Percentiles rank a stretch among this genome's conserved stretches.
Conservation (phyloP, 192 early-diverging fungal genomes). For the Backusella sp. region DNA sequence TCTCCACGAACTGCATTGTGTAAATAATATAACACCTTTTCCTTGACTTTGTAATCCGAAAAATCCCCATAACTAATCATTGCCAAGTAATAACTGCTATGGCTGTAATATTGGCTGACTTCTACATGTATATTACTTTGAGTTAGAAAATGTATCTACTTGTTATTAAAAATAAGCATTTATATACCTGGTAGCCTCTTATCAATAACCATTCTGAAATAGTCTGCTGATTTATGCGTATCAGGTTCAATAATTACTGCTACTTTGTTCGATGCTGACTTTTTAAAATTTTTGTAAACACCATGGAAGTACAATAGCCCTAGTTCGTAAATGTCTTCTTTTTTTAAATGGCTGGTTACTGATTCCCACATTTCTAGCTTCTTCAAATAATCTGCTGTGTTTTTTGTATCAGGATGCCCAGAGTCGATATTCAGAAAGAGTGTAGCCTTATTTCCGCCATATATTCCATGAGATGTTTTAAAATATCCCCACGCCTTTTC, state of each 20-base stretch:
- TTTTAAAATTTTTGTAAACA: neutral
- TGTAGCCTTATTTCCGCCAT: no score
- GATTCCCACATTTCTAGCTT: neutral
- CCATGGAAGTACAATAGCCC: neutral
- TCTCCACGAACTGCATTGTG: neutral
- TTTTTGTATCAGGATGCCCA: no score
- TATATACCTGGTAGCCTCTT: neutral
- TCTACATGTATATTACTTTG: neutral
- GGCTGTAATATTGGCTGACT: neutral
- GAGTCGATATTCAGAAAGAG: neutral
- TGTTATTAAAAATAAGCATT: neutral
- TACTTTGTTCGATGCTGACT: neutral
- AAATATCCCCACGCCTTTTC: neutral
- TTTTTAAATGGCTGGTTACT: neutral
- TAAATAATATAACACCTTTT: neutral
- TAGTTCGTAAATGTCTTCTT: neutral
- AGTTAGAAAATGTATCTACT: neutral
- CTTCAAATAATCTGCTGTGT: neutral
- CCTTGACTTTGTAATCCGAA: neutral
- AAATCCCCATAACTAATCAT: no score
- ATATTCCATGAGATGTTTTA: no score
- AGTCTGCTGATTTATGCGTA: neutral
- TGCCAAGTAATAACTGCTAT: neutral
- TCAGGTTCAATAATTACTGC: no score
- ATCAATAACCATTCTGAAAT: neutral